Evolutionary conservation across 75 land plant genomes (phyloP), one percentile per base, ranked within the genome.

Genomic region (Ceratopteris richardii): DNA sequence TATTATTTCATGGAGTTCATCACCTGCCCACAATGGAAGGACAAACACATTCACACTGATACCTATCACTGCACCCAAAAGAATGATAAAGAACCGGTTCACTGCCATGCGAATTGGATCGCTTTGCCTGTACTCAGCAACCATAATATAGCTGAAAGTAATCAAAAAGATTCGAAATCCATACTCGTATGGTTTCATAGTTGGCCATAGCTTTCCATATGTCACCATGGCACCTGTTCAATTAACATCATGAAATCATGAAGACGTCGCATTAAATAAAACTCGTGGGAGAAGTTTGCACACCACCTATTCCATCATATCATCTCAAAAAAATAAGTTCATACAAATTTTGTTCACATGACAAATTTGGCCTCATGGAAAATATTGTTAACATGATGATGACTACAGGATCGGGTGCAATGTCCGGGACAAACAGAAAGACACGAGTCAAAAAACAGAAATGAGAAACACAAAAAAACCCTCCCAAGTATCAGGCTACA

Each of bases 1-100:
- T 20, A 82, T 74, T 51, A 79, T 55, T 27, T 71, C 64, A 63
- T 88, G 94, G 27, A 88, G 64, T 68, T 88, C 90, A 48, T 82
- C 90, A 40, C 94, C 94, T 33, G 90, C 89, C 94, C 94, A 88
- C 21, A 79, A 81, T 31, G 89, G 94, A 54, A 67, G 77, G 18
- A 88, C 66, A 59, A 54, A 85, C 6, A 81, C 74, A 50, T 81
- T 84, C 5, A 88, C 67, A 1, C 57, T 60, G 50, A 84, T 58
- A 50, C 77, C 48, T 48, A 88, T 75, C 47, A 25, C 71, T 37
- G 85, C 88, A 31, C 94, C 94, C 11, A 88, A 29, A 7, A 72
- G 75, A 42, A 85, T 88, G 30, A 84, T 72, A 41, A 85, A 47
- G 44, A 85, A 74, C 27, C 94, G 70, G 6, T 70, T 74, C 11